phyloP scores from a whole-genome alignment of 2,329 filamentous ascomycete genomes.

The Clonostachys sp. region DNA sequence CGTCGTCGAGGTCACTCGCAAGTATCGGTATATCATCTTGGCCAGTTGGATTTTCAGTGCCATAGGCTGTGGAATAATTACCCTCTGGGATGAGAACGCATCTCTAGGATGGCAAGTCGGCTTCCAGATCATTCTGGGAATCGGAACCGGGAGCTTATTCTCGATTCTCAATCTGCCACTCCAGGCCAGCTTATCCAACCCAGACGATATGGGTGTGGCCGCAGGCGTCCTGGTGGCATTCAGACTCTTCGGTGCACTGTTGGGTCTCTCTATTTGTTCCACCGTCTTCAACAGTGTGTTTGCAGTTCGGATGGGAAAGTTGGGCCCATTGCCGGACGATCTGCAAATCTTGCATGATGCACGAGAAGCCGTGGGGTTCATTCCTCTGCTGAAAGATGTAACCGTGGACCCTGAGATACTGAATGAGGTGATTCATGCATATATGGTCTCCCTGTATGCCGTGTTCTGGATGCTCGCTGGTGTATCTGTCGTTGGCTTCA shows the following conservation, averaged over 20 bases:
- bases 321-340: conserved; percentile 4
- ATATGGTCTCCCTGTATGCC: not conserved
- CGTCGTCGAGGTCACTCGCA: not conserved
- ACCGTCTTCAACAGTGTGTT: conserved; percentile 24
- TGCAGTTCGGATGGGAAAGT: conserved; percentile 5
- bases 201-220: conserved; percentile 25
- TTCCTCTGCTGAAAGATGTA: conserved; percentile 1
- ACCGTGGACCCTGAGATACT: not conserved
- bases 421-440: not conserved
- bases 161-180: conserved; percentile 16
- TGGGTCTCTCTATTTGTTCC: conserved; percentile 26
- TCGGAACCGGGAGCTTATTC: conserved; percentile 13
- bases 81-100: conserved; percentile 5
- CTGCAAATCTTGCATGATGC: conserved; percentile 6
- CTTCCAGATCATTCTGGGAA: conserved; percentile 18
- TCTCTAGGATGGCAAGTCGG: conserved; percentile 2
- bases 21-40: conserved; percentile 6
- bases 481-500: not conserved
- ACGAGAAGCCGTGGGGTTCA: conserved; percentile 10
- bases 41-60: conserved; percentile 10
- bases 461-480: not conserved
- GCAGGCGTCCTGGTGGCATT: conserved; percentile 23
- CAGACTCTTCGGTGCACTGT: conserved; percentile 26
- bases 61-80: conserved; percentile 11
- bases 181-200: conserved; percentile 19